Base-by-base conservation (phyloP, 345 rosid species). In the Hirschfeldia incana region DNA sequence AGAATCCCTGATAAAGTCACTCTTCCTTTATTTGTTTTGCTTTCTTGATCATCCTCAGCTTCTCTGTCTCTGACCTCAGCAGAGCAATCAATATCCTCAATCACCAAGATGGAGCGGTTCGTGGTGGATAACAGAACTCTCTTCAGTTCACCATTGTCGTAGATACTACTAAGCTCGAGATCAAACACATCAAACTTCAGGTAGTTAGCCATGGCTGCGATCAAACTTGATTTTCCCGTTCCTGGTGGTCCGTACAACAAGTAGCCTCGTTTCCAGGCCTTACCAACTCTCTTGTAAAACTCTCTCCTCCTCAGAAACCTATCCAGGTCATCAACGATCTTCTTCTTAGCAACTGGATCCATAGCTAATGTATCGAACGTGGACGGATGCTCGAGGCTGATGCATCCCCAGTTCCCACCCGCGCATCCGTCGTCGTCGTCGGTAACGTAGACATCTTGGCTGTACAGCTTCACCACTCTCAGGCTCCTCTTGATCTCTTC, bases 201-300 rank as follows among this genome's bases (percentile, higher is more conserved):
- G n/a, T 88, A 83, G 76, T 89, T 86, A 16, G 91, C 93, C 83
- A 86, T 86, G 0, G 90, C 93, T 0, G 93, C 91, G 74, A 86
- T 75, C 84, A 88, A 80, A 4, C 88, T 89, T 0, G 91, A 89
- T 77, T 87, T 87, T 5, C 91, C 91, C 1, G 91, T 89, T 3
- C 93, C 89, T 0, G 93, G 91, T 12, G 89, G 88, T 13, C 91
- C 92, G 63, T 81, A 84, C 51, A 86, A 59, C 66, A 89, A 80
- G 39, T 84, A 89, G 6, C 88, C 93, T 4, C 91, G 76, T 73
- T 87, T 89, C 91, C 93, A 89, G 21, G 91, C 84, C 66, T 80
- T 83, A 7, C 91, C 91, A 2, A 85, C 90, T 80, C 68, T 85
- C 70, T 73, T 86, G 8, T 86, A 88, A 33, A 76, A 86, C 30